Conservation (phyloP, 1,284 basidiomycete genomes). For the Ustanciosporium gigantosporum region DNA sequence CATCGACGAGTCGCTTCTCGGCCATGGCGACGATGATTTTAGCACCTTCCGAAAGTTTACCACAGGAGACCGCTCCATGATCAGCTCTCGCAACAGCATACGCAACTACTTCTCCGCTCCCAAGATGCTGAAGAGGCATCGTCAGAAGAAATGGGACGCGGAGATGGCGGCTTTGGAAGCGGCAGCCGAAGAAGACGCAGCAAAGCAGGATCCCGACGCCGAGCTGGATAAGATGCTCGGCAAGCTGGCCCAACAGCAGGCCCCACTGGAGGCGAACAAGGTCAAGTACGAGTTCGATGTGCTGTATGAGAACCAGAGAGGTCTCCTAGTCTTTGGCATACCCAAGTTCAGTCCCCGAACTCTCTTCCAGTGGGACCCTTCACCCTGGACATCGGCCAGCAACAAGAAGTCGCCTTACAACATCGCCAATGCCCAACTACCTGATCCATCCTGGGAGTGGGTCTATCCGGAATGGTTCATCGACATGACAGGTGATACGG, state of each 20-base stretch:
- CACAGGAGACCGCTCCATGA: conserved; percentile 19
- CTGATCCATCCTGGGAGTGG: conserved; percentile 60
- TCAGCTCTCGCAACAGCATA: conserved; percentile 31
- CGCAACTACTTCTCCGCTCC: conserved; percentile 25
- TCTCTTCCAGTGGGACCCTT: conserved; percentile 56
- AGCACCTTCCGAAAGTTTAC: conserved; percentile 7
- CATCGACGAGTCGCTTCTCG: conserved; percentile 1
- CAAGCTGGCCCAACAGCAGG: conserved; percentile 39
- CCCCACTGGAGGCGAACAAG: conserved; percentile 30
- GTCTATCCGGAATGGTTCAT: conserved; percentile 57
- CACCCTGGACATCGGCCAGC: conserved; percentile 49
- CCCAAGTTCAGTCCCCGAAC: conserved; percentile 56
- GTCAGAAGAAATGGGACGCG: conserved; percentile 32
- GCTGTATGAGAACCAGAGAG: conserved; percentile 58
- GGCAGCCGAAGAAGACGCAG: conserved; percentile 13
- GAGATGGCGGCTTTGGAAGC: conserved; percentile 29
- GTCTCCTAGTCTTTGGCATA: conserved; percentile 55
- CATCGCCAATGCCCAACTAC: conserved; percentile 57
- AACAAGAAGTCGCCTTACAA: conserved; percentile 51
- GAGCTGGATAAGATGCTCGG: conserved; percentile 44
- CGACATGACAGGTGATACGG: conserved; percentile 60
- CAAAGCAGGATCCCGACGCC: conserved; percentile 21
- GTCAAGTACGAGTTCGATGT: conserved; percentile 55
- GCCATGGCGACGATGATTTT: conserved; percentile 5
- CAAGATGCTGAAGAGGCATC: conserved; percentile 32